Conservation (phyloP, 495 filamentous ascomycete genomes). For the Tuber melanosporum region DNA sequence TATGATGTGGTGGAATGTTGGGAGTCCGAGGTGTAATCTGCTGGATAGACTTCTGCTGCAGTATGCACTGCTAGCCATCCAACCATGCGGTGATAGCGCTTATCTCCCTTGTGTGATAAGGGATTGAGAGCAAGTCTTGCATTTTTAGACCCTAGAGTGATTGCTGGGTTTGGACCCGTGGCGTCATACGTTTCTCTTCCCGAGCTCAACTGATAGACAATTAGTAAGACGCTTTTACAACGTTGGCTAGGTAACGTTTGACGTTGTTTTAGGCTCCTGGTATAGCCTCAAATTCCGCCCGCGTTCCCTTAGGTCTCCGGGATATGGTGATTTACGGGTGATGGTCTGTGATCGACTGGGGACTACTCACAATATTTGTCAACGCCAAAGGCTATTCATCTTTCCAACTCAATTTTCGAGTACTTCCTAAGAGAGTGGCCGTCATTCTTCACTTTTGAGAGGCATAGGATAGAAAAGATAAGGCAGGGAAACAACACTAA, state of each 20-base stretch:
- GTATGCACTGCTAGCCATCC: background rate
- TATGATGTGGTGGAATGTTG: background rate
- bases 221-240: background rate
- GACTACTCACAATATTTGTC: background rate
- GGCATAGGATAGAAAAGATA: background rate
- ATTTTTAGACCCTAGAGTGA: background rate
- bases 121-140: background rate
- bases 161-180: background rate
- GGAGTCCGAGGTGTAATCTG: background rate
- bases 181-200: background rate
- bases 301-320: background rate
- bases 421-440: background rate
- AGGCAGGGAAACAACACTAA: background rate
- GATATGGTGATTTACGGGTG: background rate
- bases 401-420: background rate
- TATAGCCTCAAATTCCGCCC: background rate
- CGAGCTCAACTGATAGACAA: background rate
- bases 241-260: background rate
- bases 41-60: background rate
- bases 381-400: background rate
- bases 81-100: background rate
- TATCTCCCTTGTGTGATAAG: background rate
- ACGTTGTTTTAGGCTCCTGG: background rate
- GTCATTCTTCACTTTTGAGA: background rate
- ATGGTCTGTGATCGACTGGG: background rate